Conservation (phyloP, 108 stramenopile genomes). For the Pseudonitzschia delicatissima region DNA sequence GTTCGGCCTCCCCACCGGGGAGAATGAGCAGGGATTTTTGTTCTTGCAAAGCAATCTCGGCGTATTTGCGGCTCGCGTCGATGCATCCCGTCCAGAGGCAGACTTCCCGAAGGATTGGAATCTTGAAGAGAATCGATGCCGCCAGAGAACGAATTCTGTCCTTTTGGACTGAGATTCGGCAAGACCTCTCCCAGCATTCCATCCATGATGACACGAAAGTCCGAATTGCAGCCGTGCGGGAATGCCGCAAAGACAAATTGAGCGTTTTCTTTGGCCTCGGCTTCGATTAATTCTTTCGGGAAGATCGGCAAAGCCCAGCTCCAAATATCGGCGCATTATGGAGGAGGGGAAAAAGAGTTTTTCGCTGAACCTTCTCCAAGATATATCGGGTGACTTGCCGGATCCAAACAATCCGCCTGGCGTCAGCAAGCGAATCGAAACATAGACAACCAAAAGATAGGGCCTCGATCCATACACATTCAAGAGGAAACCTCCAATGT, state of each 20-base stretch:
- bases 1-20: constrained; percentile 57
- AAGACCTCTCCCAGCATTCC: constrained; percentile 26
- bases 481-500: not conserved
- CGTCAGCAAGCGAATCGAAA: not conserved
- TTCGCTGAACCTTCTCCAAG: not conserved
- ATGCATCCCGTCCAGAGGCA: constrained; percentile 52
- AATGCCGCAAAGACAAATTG: constrained; percentile 40
- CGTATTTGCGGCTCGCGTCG: constrained; percentile 57
- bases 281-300: not conserved
- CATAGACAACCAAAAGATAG: not conserved
- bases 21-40: constrained; percentile 45
- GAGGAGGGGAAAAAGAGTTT: not conserved
- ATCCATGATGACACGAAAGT: constrained; percentile 41
- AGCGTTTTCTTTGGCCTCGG: not conserved
- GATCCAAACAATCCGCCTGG: not conserved
- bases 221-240: constrained; percentile 34
- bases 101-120: constrained; percentile 66
- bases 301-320: not conserved
- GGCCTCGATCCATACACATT: not conserved
- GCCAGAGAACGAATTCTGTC: constrained; percentile 33
- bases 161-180: constrained; percentile 32
- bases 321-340: not conserved
- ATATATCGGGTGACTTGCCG: not conserved
- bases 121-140: constrained; percentile 58
- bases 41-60: constrained; percentile 28